Percentiles rank a stretch among this genome's conserved stretches.
Evolutionary conservation across 1,284 basidiomycete species (phyloP).

Genomic region (Cryptococcus sp.): DNA sequence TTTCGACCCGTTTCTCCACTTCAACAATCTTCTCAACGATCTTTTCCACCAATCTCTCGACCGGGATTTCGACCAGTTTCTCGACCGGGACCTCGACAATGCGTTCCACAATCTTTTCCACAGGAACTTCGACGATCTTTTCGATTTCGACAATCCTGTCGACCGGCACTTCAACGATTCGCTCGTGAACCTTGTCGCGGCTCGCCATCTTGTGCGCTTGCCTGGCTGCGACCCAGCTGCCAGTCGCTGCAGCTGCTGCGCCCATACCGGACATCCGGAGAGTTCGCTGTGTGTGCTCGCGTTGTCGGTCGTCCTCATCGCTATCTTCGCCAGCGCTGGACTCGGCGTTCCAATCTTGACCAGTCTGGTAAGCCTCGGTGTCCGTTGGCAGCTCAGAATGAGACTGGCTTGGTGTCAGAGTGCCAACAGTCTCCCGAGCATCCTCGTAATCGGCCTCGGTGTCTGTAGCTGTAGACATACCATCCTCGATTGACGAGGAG

Average conservation of each 20-base stretch:
- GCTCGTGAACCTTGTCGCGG: slow-evolving; percentile 23
- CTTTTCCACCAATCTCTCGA: slow-evolving; percentile 38
- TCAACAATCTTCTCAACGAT: slow-evolving; percentile 42
- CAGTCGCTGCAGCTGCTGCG: slow-evolving; percentile 22
- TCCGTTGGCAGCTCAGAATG: slow-evolving; percentile 62
- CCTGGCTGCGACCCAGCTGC: slow-evolving; percentile 34
- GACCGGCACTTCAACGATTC: slow-evolving; percentile 43
- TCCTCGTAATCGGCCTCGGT: slow-evolving; percentile 75
- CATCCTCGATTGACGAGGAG: slow-evolving; percentile 26
- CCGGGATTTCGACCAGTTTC: slow-evolving; percentile 40
- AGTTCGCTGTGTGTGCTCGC: slow-evolving; percentile 21
- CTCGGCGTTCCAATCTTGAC: slow-evolving; percentile 48
- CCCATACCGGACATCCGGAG: slow-evolving; percentile 23
- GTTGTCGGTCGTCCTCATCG: slow-evolving; percentile 50
- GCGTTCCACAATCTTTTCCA: slow-evolving; percentile 29
- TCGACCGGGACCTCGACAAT: slow-evolving; percentile 49
- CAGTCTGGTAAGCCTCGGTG: slow-evolving; percentile 44
- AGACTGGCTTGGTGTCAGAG: slow-evolving; percentile 63
- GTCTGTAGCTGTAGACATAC: slow-evolving; percentile 62
- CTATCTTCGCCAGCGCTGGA: slow-evolving; percentile 61
- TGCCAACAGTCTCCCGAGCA: slow-evolving; percentile 69
- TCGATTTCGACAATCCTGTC: slow-evolving; percentile 36
- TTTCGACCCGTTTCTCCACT: slow-evolving; percentile 54
- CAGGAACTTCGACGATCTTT: slow-evolving; percentile 45
- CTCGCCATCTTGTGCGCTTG: slow-evolving; percentile 37